phyloP scores from a whole-genome alignment of 163 green algal genomes.

The Picocystis sp. region DNA sequence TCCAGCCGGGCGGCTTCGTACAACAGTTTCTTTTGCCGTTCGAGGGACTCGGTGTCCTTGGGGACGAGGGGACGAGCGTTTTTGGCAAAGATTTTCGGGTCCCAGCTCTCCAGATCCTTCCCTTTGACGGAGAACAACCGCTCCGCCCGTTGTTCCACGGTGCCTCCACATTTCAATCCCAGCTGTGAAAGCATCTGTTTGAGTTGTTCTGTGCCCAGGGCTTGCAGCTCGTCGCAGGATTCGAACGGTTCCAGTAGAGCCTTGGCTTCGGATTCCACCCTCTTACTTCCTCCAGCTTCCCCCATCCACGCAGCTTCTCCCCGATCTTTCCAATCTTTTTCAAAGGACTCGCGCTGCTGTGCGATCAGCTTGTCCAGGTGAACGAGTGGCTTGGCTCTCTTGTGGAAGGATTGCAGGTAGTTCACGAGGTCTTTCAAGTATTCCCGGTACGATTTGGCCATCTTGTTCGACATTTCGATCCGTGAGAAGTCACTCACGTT shows the following conservation, averaged over 20 bases:
- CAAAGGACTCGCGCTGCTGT: conserved; percentile 47
- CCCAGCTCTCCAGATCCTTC: conserved; percentile 47
- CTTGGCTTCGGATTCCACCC: conserved; percentile 14
- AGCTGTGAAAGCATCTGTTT: conserved; percentile 65
- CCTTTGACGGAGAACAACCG: conserved; percentile 55
- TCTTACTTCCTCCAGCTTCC: conserved; percentile 1
- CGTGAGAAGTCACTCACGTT: conserved; percentile 36
- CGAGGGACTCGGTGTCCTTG: background rate
- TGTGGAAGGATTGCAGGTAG: conserved; percentile 76
- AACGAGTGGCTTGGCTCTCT: conserved; percentile 66
- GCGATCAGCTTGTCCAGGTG: conserved; percentile 30
- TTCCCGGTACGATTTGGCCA: conserved; percentile 25
- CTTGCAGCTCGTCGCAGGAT: conserved; percentile 61
- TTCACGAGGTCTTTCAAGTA: conserved; percentile 53
- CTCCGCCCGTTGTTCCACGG: conserved; percentile 58
- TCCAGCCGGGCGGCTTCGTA: conserved; percentile 7
- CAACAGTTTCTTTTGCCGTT: conserved; percentile 5
- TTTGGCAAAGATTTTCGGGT: conserved; percentile 71
- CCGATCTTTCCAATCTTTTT: conserved; percentile 42
- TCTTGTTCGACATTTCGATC: conserved; percentile 10
- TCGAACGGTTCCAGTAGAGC: conserved; percentile 57
- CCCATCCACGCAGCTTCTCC: conserved; percentile 5
- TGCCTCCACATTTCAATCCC: conserved; percentile 69
- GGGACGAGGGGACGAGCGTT: conserved; percentile 19
- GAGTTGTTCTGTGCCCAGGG: conserved; percentile 31